Conservation (phyloP, 2,329 filamentous ascomycete genomes). For the Cyphellophora europaea region DNA sequence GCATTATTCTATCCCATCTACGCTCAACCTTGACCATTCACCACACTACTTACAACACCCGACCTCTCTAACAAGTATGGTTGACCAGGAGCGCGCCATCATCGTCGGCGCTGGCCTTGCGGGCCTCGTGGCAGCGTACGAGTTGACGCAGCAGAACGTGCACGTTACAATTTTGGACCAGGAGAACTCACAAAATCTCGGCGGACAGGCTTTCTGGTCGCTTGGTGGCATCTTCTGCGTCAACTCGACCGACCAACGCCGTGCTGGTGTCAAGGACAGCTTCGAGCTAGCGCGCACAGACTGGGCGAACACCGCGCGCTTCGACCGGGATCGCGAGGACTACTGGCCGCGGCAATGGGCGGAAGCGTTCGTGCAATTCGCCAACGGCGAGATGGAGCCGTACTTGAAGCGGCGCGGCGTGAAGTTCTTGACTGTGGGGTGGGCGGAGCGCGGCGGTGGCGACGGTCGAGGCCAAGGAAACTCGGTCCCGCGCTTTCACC, state of each 20-base stretch:
- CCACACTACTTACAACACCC: no score
- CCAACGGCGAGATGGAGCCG: constrained; percentile 47
- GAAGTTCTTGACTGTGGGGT: constrained; percentile 47
- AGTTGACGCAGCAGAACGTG: constrained; percentile 21
- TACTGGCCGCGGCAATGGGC: constrained; percentile 53
- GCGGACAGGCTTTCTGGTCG: constrained; percentile 57
- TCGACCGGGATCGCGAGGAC: constrained; percentile 46
- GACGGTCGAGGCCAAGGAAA: constrained; percentile 51
- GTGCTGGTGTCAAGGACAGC: constrained; percentile 49
- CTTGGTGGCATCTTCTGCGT: constrained; percentile 54
- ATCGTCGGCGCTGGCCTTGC: constrained; percentile 23
- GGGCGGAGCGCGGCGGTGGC: constrained; percentile 53
- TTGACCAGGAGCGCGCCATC: constrained; percentile 14
- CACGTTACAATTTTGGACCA: constrained; percentile 41
- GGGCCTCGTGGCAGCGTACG: constrained; percentile 23
- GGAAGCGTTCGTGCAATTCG: constrained; percentile 56
- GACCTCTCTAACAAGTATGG: no score
- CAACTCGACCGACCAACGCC: constrained; percentile 47
- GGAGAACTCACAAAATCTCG: constrained; percentile 47
- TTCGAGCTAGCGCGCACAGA: constrained; percentile 49
- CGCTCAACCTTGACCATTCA: no score
- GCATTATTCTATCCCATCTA: no score
- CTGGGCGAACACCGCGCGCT: constrained; percentile 49
- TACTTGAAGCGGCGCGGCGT: constrained; percentile 48
- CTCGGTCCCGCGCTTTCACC: constrained; percentile 53